Base-by-base conservation (phyloP, 768 basidiomycete species). In the Trametes villosa region DNA sequence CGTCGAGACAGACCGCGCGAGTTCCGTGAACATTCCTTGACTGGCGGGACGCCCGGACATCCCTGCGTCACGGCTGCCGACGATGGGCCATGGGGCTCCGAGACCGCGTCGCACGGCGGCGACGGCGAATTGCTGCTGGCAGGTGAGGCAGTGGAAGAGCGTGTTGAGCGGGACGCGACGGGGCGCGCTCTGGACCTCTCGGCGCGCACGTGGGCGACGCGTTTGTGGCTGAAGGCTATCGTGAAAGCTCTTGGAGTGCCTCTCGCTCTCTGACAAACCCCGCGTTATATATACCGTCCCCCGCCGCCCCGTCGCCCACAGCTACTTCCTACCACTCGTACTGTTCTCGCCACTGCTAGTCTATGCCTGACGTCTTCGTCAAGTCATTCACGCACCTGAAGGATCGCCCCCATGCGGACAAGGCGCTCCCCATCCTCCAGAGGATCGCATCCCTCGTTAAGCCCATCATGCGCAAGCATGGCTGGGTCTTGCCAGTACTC, bases 381-480 rank as follows among this genome's bases (percentile, higher is more conserved):
- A 77, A 83, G 66, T 83, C 88, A 0, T 88, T 88, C 63, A 86
- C 86, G 20, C 86, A 91, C 71, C 80, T 94, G 63, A 89, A 85
- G 62, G 83, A 81, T 58, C 81, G 79, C 68, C 87, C 87, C 38
- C 83, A 84, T 66, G 82, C 86, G 44, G 83, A 89, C 63, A 80
- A 83, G 38, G 92, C 93, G 18, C 78, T 92, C 42, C 71, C 78
- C 17, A 77, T 91, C 70, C 79, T 95, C 36, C 83, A 89, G 65
- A 81, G 81, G 62, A 79, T 92, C 30, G 87, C 89, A 0, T 86
- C 87, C 1, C 80, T 92, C 49, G 93, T 96, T 50, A 96, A 95
- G 72, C 96, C 96, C 8, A 94, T 98, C 65, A 97, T 97, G 95
- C 79, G 87, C 58, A 92, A 88, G 65, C 88, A 88, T 66, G 76